Base-by-base conservation (phyloP, 2,329 filamentous ascomycete species). In the Diaporthe velutina region DNA sequence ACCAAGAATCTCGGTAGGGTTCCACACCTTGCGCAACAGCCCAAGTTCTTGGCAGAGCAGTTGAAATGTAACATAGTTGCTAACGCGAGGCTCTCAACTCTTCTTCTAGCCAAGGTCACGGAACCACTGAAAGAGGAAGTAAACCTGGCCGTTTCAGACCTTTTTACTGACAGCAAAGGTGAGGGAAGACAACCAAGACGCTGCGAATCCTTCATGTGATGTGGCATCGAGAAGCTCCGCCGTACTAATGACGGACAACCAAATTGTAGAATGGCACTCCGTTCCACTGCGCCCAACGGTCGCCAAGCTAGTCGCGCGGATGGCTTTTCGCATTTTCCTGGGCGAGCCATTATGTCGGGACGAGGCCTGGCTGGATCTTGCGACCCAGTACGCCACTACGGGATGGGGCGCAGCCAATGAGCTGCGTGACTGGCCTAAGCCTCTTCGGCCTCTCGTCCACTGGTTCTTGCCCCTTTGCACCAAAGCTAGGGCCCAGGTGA, bases 281-380 rank as follows among this genome's bases (percentile, higher is more conserved):
- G 38, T 67, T 30, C 61, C 40, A 25, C 35, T 58, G 3, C 55
- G 45, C 3, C 30, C 38, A 3, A 42, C 45, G n/a, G 40, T 87
- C 25, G 83, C 87, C 3, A 80, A 83, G 25, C 77, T 88, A 10
- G 83, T 90, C 10, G 86, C 87, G 15, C 85, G 87, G 8, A 77
- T 89, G 15, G 88, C 88, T 0, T 86, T 88, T 1, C 82, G 86
- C 4, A 83, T 88, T 3, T 89, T 89, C 75, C 79, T 89, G 1
- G 87, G 88, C 7, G 77, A 80, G 5, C 80, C 82, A 6, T 77
- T 88, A 19, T 87, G 86, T 78, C 85, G 85, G 10, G 83, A 89
- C 77, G 78, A 84, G 35, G 80, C 83, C 52, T 90, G 88, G 88
- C 82, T 89, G 30, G 79, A 84, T 1, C 83, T 87, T 70, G 79